Percentiles rank a stretch among this genome's conserved stretches.
phyloP scores from a whole-genome alignment of 208 protist species.

The Endotrypanum monterogeii region DNA sequence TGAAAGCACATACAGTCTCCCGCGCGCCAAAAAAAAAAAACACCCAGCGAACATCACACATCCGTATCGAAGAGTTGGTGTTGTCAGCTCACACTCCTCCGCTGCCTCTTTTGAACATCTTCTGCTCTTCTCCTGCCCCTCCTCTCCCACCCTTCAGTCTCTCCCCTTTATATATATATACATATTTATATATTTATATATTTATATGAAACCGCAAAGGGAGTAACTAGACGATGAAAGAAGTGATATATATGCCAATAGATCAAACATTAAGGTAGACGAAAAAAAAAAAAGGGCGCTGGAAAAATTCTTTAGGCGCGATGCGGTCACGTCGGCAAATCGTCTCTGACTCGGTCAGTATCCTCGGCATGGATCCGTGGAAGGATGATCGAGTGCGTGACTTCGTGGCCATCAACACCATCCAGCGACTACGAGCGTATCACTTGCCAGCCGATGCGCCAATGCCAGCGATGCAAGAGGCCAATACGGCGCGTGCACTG shows the following conservation, averaged over 20 bases:
- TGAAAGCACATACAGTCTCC: too few relatives aligned
- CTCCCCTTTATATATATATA: too few relatives aligned
- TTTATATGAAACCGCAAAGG: not conserved
- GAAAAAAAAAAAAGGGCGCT: not conserved
- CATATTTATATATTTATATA: too few relatives aligned
- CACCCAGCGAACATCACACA: not conserved
- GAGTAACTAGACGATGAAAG: not conserved
- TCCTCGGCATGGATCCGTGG: constrained; percentile 78
- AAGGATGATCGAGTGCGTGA: constrained; percentile 81
- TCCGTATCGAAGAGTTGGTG: not conserved
- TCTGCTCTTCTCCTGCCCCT: not conserved
- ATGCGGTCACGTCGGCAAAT: constrained; percentile 40
- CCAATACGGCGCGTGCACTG: constrained; percentile 59
- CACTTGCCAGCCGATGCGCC: constrained; percentile 43
- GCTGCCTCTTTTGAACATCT: not conserved
- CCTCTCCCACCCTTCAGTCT: not conserved
- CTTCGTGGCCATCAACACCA: constrained; percentile 85
- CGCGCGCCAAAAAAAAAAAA: too few relatives aligned
- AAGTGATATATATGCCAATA: not conserved
- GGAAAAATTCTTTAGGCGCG: not conserved
- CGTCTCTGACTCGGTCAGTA: constrained; percentile 20
- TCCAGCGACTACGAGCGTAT: constrained; percentile 78
- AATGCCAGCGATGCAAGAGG: constrained; percentile 49
- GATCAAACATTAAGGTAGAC: not conserved
- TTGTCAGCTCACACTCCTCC: not conserved